phyloP scores from a whole-genome alignment of 768 basidiomycete genomes.

The Clathrus columnatus region DNA sequence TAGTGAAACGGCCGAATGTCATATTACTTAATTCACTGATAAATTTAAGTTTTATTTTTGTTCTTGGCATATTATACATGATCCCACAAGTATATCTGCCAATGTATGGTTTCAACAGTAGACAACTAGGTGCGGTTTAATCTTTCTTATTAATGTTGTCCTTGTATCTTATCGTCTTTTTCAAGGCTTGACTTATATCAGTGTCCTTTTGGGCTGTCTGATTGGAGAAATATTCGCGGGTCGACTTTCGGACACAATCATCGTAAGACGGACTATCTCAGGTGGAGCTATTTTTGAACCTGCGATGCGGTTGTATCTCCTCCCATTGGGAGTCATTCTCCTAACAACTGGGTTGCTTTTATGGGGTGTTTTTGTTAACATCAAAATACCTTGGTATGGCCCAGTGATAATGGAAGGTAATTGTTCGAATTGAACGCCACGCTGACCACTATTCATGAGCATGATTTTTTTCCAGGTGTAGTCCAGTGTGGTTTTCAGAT shows the following conservation, averaged over 20 bases:
- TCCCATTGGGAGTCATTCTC: background rate
- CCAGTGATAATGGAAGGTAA: background rate
- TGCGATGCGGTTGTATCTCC: background rate
- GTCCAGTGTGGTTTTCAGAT: background rate
- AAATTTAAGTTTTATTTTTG: background rate
- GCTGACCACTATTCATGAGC: background rate
- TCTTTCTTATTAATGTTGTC: background rate
- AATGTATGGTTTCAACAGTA: background rate
- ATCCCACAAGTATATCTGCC: background rate
- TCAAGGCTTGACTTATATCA: background rate
- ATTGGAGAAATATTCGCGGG: background rate
- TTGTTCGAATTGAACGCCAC: background rate
- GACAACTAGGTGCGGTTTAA: background rate
- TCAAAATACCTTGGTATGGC: background rate
- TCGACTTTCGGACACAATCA: background rate
- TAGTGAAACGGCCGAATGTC: background rate
- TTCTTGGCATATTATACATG: background rate
- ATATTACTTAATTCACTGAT: background rate
- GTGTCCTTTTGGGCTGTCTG: background rate
- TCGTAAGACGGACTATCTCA: background rate
- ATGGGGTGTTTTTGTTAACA: background rate
- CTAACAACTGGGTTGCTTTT: background rate
- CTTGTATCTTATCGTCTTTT: background rate
- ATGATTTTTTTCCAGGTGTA: background rate
- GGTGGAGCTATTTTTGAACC: background rate